Evolutionary conservation across 768 basidiomycete genomes (phyloP).

Genomic region (Obba rivulosa): DNA sequence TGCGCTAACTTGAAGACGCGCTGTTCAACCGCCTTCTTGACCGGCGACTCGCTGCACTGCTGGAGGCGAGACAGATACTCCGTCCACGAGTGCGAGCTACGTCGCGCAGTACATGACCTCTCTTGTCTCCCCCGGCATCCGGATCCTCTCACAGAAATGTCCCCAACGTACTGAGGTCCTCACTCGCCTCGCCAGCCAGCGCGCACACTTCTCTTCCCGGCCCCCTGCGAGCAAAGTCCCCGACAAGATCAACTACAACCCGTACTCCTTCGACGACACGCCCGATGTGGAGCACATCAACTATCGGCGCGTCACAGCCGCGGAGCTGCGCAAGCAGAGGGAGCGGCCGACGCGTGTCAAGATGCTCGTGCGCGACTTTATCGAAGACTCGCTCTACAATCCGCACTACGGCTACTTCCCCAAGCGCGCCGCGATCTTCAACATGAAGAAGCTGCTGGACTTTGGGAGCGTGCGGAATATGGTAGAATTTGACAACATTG

Average conservation of each 20-base stretch:
- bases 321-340: conserved; percentile 49
- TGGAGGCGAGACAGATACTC: no score
- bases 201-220: background rate
- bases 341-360: conserved; percentile 76
- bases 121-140: conserved; percentile 1
- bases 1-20: no score
- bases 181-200: background rate
- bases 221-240: background rate
- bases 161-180: background rate
- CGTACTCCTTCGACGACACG: conserved; percentile 46
- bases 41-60: no score
- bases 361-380: conserved; percentile 94
- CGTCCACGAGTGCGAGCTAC: no score
- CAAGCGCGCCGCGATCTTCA: conserved; percentile 87
- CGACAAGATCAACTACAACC: conserved; percentile 81
- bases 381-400: conserved; percentile 96
- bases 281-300: conserved; percentile 40
- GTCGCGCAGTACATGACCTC: conserved; percentile 3
- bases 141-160: background rate
- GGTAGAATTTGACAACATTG: conserved; percentile 73
- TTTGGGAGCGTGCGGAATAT: conserved; percentile 64
- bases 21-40: no score
- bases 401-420: conserved; percentile 97
- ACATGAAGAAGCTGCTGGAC: conserved; percentile 58
- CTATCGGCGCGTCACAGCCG: conserved; percentile 64